Base-by-base conservation (phyloP, 306 rosid species). In the Acacia confusa region DNA sequence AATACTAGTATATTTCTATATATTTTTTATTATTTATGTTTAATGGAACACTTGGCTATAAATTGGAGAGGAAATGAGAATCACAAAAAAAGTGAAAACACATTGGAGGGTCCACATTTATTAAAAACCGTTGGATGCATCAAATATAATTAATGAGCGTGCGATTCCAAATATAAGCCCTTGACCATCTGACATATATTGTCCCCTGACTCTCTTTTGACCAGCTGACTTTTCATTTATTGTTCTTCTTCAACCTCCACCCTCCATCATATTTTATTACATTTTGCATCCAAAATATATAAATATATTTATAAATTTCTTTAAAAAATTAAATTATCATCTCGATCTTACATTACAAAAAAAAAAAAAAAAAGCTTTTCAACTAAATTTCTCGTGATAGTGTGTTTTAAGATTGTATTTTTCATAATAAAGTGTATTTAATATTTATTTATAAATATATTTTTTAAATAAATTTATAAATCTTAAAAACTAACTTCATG, bases 151-250 rank as follows among this genome's bases (percentile, higher is more conserved):
- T 77, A 68, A 78, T 32, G 81, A 10, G 65, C 3, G 36, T 28
- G 58, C 73, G 16, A 58, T 58, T 74, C 83, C 65, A 24, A 9
- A 11, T 24, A 9, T 12, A 27, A 61, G 68, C 38, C 30, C 82
- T 84, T 84, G 88, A 87, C 90, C 81, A 65, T 66, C 88, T 81
- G 86, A 81, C 69, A 63, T 6, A 81, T 40, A 63, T 6, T 14
- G 20, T 27, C 47, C 38, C 80, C 88, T 81, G 89, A 87, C 90
- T 58, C 38, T 28, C 17, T 12, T 53, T 87, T 87, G 90, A 87
- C 90, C 65, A 69, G 82, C 87, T 78, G 82, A 78, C 90, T 81
- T 27, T 24, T 77, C 82, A 82, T 87, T 87, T 75, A 84, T 87
- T 81, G 66, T 47, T 47, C 52, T 57, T 60, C 66, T 60, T 25